phyloP scores from a whole-genome alignment of 768 basidiomycete species.

The Podaxis sp. region DNA sequence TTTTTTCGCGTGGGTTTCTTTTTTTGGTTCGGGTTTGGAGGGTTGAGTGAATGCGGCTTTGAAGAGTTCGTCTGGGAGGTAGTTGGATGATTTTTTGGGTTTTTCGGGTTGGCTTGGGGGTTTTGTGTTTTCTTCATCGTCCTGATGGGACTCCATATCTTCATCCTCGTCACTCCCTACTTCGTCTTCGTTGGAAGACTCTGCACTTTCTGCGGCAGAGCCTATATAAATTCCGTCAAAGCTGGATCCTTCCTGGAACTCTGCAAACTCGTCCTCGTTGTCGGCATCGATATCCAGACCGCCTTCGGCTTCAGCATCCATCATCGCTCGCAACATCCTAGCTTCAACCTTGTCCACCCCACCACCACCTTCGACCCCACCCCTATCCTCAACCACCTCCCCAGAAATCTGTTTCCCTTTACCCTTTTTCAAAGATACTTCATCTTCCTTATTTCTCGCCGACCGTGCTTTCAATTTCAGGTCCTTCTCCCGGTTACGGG shows the following conservation, averaged over 20 bases:
- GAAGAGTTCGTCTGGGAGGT: conserved; percentile 68
- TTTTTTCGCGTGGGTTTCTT: conserved; percentile 21
- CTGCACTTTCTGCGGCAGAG: conserved; percentile 23
- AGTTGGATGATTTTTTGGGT: conserved; percentile 22
- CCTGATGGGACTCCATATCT: conserved; percentile 16
- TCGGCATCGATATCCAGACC: conserved; percentile 13
- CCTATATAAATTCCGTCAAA: conserved; percentile 18
- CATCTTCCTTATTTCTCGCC: conserved; percentile 16
- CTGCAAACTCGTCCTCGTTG: conserved; percentile 14
- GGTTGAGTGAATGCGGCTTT: conserved; percentile 39
- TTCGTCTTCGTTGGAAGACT: conserved; percentile 17
- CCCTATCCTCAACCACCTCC: not conserved
- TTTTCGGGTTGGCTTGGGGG: conserved; percentile 7
- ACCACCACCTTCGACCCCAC: no score
- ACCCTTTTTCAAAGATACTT: conserved; percentile 1
- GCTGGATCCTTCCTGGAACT: not conserved
- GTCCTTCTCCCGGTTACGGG: conserved; percentile 44
- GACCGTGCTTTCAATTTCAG: conserved; percentile 45
- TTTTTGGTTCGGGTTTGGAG: conserved; percentile 12
- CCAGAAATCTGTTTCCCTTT: not conserved
- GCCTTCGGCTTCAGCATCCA: conserved; percentile 28
- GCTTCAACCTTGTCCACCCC: conserved; percentile 12
- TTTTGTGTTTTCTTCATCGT: conserved; percentile 23
- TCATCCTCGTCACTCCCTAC: conserved; percentile 22
- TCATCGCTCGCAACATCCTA: conserved; percentile 38